Evolutionary conservation across 2,329 filamentous ascomycete species (phyloP), one percentile per base, ranked within the genome.

Genomic region (Colletotrichum tamarilloi): DNA sequence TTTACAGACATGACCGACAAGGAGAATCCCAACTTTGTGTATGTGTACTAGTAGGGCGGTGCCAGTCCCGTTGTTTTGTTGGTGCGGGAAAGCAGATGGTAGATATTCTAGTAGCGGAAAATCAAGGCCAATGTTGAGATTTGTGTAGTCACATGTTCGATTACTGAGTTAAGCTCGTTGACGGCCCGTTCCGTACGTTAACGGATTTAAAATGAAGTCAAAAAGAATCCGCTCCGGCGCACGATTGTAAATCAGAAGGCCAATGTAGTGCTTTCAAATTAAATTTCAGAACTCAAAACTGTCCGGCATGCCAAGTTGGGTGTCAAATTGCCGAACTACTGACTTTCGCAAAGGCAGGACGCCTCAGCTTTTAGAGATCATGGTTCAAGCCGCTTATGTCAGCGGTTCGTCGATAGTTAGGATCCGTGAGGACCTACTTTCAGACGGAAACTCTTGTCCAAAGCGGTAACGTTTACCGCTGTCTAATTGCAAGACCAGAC

Each of bases 1-100:
- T 86, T 85, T 56, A 79, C 74, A 2, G 84, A 85, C 26, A 75
- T 85, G 78, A 85, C 83, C 30, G 84, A 86, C 67, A 80, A 79
- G 73, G 82, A 85, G 77, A 86, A 86, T 38, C 82, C 81, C 0
- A 83, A 84, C 57, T 85, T 85, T 75, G 78, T 78, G 12, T 84
- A 85, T 49, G 81, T 85, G 2, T 85, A 84, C 57, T 85, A 14
- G 5, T 12, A 38, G 35, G 11, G 11, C 35, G 35, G 35, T 14
- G 49, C 19, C n/a, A 32, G n/a, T 14, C 16, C 5, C 8, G 49
- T 53, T 24, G 11, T 53, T 7, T 16, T n/a, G 30, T 46, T 16
- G 14, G 7, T 46, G 38, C 1, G 14, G 16, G 38, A 46, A 16
- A 6, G 5, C 19, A 19, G 4, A 16, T 46, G 16, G 38, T 46